These are phyloP conservation scores for Vicia villosa DNA, from an alignment of 306 rosid species.

Conservation along the genomic window DNA sequence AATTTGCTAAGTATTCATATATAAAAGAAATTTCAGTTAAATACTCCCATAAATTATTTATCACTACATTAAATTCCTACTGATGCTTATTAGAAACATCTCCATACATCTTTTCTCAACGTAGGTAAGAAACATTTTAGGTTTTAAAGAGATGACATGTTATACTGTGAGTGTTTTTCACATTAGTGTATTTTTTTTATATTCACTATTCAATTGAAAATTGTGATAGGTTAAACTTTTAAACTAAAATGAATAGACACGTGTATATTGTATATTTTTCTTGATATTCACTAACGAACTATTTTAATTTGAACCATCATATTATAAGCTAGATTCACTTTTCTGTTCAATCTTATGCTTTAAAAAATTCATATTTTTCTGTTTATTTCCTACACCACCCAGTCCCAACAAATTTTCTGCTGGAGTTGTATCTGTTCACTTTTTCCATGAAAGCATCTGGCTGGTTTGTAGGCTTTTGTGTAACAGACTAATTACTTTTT, in stretches of 20 bases:
- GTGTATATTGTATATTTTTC: neutral
- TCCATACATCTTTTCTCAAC: constrained; percentile 10
- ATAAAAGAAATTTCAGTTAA: constrained; percentile 15
- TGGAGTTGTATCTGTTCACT: constrained; percentile 10
- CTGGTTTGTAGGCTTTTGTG: constrained; percentile 21
- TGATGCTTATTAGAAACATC: neutral
- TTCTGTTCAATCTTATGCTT: constrained; percentile 6
- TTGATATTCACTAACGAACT: constrained; percentile 3
- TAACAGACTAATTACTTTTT: constrained; percentile 20
- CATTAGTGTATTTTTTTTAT: neutral
- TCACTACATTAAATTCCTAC: neutral
- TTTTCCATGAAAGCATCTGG: constrained; percentile 10
- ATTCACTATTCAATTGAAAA: constrained; percentile 10
- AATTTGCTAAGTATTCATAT: neutral
- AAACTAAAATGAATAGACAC: neutral
- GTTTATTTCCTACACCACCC: neutral
- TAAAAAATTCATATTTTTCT: neutral
- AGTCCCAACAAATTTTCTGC: neutral
- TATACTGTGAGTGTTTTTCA: neutral
- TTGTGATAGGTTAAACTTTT: constrained; percentile 11
- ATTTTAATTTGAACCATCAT: constrained; percentile 12
- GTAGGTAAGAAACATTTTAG: constrained; percentile 18
- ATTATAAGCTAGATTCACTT: constrained; percentile 10
- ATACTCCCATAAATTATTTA: constrained; percentile 2
- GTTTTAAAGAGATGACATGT: neutral